Evolutionary conservation across 345 rosid species (phyloP), one percentile per base, ranked within the genome.

Genomic region (Cardamine resedifolia): DNA sequence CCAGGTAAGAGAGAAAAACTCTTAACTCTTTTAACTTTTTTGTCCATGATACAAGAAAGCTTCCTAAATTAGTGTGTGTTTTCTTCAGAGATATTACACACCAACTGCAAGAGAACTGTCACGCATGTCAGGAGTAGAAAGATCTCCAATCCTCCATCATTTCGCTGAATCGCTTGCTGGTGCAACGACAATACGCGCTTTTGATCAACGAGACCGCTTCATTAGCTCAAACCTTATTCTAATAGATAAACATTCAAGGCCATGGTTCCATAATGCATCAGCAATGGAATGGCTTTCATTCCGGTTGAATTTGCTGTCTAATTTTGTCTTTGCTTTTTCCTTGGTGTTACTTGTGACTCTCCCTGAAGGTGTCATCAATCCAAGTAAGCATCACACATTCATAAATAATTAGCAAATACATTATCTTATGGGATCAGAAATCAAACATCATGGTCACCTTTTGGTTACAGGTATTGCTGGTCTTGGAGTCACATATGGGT

Each of bases 261-360:
- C 98, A 64, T 93, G 96, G 98, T 93, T 93, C 80, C 94, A 93
- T 75, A 82, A 80, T 71, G 71, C 78, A 55, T 76, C 97, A 21
- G 97, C 98, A 33, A 90, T 93, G 97, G 98, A 93, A 70, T 93
- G 98, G 98, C 92, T 93, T 70, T 90, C 92, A 66, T 90, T 89
- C 84, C 82, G 98, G 73, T 79, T 93, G 73, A 90, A 90, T 80
- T 6, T 93, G 27, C 82, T 93, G 43, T 93, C 98, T 61, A 90
- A 90, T 79, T 90, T 90, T 74, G 94, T 93, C 20, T 90, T 93
- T 79, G 97, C 94, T 26, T 90, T 86, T 81, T 85, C 98, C 31
- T 71, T 93, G 84, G 86, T 89, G 61, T 74, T 93, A 79, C 88
- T 93, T 74, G 96, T 90, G 53, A 80, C 85, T 57, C 94, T 93